Base-by-base conservation (phyloP, 441 rosid species). In the Sinapis alba region DNA sequence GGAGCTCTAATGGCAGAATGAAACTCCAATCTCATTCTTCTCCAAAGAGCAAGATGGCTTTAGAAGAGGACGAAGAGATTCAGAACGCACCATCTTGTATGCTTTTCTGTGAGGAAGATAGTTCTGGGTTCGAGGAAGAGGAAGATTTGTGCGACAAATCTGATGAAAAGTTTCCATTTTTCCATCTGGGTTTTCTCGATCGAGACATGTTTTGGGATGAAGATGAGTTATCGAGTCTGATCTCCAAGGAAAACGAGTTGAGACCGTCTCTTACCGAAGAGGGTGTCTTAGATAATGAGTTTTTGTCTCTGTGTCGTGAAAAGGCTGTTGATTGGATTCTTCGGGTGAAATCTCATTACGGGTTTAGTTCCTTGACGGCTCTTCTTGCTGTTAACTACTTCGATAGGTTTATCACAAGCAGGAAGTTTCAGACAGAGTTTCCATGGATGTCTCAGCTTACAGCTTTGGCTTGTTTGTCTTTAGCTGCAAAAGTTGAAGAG, bases 401-500 rank as follows among this genome's bases (percentile, higher is more conserved):
- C 50, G 94, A 89, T 79, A 86, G 91, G 82, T 87, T 87, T 62
- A 53, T 81, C 36, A 66, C 83, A 32, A 87, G 88, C 86, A 27
- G 51, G 20, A 80, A 45, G 75, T 84, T 85, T 73, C 91, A 84
- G 73, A 79, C 78, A 2, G 91, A 89, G 72, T 87, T 80, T 82
- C 94, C 91, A 9, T 87, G 93, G 93, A 84, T 87, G 88, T 80
- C 83, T 67, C 94, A 89, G 69, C 86, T 89, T 50, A 79, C 83
- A 18, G 88, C 90, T 38, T 85, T 89, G 58, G 85, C 91, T 78
- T 89, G 87, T 65, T 73, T 89, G 71, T 86, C 94, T 65, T 53
- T 89, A 64, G 94, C 94, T 77, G 89, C 91, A 1, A 89, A 89
- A 72, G 88, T 89, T 71, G 94, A 87, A 81, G 94, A 89, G 86